Evolutionary conservation across 495 filamentous ascomycete species (phyloP).

Genomic region (Penicillium diatomitis): DNA sequence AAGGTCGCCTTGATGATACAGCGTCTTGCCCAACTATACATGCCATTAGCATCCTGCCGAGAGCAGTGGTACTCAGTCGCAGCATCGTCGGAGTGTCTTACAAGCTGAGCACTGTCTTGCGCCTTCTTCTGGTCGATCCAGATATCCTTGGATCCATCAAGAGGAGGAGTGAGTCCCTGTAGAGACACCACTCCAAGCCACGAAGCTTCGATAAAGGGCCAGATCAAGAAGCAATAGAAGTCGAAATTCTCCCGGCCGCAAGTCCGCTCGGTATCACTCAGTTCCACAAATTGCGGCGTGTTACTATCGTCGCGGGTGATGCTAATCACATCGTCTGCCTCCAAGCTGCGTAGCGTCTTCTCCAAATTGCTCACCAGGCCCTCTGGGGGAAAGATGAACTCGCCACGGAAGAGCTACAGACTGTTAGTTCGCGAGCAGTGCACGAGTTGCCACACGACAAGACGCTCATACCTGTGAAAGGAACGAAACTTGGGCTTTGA

Average conservation of each 20-base stretch:
- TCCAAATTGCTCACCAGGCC: slow-evolving; percentile 72
- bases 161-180: slow-evolving; percentile 72
- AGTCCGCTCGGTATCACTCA: slow-evolving; percentile 65
- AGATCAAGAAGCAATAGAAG: slow-evolving; percentile 96
- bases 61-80: background rate
- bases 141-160: slow-evolving; percentile 46
- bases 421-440: slow-evolving; percentile 8
- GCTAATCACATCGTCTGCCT: slow-evolving; percentile 70
- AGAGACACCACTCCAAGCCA: slow-evolving; percentile 88
- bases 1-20: slow-evolving; percentile 95
- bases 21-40: slow-evolving; percentile 76
- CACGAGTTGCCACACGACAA: background rate
- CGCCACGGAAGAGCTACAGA: slow-evolving; percentile 74
- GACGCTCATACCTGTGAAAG: slow-evolving; percentile 53
- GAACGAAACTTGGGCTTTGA: slow-evolving; percentile 73
- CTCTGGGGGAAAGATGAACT: slow-evolving; percentile 92
- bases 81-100: slow-evolving; percentile 26
- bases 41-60: slow-evolving; percentile 10
- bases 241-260: slow-evolving; percentile 88
- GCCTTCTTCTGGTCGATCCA: slow-evolving; percentile 74
- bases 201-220: slow-evolving; percentile 90
- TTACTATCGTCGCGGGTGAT: slow-evolving; percentile 49
- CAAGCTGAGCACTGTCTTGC: slow-evolving; percentile 75
- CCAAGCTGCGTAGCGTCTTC: slow-evolving; percentile 64
- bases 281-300: slow-evolving; percentile 53